phyloP scores from a whole-genome alignment of 257 asterid species.

The Verbena officinalis region DNA sequence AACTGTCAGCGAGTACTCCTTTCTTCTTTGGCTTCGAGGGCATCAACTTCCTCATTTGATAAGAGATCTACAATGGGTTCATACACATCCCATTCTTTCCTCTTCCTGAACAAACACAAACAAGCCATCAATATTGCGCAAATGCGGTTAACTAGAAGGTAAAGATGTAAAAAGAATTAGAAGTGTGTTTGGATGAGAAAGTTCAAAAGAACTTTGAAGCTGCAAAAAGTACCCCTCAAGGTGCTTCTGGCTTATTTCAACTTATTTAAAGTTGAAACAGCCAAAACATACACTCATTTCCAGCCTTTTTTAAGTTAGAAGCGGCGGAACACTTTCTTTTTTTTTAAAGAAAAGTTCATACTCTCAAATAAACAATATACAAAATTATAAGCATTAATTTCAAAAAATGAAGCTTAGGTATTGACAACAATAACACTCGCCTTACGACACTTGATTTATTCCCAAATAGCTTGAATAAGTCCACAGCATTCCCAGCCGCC shows the following conservation, averaged over 20 bases:
- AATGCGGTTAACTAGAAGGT: too few relatives aligned
- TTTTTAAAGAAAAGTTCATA: too few relatives aligned
- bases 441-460: constrained; percentile 72
- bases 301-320: too few relatives aligned
- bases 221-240: too few relatives aligned
- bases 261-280: too few relatives aligned
- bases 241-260: too few relatives aligned
- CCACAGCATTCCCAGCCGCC: constrained; percentile 74
- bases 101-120: constrained; percentile 50
- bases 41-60: constrained; percentile 82
- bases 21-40: constrained; percentile 89
- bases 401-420: too few relatives aligned
- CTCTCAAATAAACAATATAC: background rate
- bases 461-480: constrained; percentile 82
- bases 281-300: too few relatives aligned
- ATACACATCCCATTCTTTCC: constrained; percentile 85
- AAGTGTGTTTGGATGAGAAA: too few relatives aligned
- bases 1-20: constrained; percentile 43
- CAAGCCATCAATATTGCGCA: background rate
- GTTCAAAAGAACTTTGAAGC: too few relatives aligned
- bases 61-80: constrained; percentile 82
- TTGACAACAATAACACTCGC: constrained; percentile 36
- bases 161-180: too few relatives aligned
- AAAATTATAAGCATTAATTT: background rate
- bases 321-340: background rate